Evolutionary conservation across 257 asterid genomes (phyloP), one percentile per base, ranked within the genome.

Genomic region (Solanum chiquidenum): DNA sequence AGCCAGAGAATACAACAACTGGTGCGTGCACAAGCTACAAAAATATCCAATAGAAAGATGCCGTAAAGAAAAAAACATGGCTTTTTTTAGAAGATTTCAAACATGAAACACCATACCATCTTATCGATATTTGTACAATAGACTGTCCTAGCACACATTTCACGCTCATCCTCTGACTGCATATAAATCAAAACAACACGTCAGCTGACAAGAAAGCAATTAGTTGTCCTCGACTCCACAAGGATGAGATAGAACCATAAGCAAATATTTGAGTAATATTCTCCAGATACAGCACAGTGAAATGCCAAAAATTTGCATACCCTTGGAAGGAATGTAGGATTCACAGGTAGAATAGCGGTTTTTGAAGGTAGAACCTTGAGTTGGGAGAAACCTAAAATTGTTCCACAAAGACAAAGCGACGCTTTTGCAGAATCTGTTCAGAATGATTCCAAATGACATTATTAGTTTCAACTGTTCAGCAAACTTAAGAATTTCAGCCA

Each of bases 131-230:
- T 96, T 88, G 99, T 96, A 91, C 99, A 96, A 90, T 96, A 96
- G 35, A 96, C 99, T 85, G 99, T 96, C 98, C 98, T 92, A 62
- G 98, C 98, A 76, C 99, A 96, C 99, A 96, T 96, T 91, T 96
- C 98, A 7, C 98, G 98, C 86, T 96, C 99, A 92, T 95, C 96
- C 91, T 96, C 98, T 1, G 99, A 96, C 98, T 96, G 68, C 64
- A 89, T 16, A 79, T 58, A 44, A 84, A 58, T 75, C 68, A 87
- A 49, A 66, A 89, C 64, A 76, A 68, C n/a, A 71, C n/a, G 20
- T 33, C 42, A 71, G 25, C 44, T 7, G 83, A 40, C 60, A 76
- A 38, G 49, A 60, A 33, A 69, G 14, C 16, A 87, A 25, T 29
- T 49, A 40, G 16, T 23, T 29, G 80, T 76, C n/a, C 12, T 25